Percentiles rank a stretch among this genome's conserved stretches.
Evolutionary conservation across 2,329 filamentous ascomycete species (phyloP).

Genomic region (Mycogone perniciosa): DNA sequence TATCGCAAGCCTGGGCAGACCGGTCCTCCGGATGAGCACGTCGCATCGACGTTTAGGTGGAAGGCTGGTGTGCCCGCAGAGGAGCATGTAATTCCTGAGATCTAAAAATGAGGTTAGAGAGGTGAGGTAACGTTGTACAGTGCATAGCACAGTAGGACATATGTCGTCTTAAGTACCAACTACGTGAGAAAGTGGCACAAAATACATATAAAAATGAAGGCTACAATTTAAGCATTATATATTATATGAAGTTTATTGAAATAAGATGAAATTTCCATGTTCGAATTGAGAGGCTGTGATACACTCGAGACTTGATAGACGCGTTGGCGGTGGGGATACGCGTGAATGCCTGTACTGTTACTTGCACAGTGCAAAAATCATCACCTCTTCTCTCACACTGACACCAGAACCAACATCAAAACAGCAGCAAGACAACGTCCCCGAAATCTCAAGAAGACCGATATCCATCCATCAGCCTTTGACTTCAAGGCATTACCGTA

Average conservation of each 20-base stretch:
- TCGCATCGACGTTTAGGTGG: slow-evolving; percentile 44
- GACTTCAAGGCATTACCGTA: not conserved
- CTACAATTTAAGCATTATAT: too few species aligned
- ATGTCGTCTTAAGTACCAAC: not conserved
- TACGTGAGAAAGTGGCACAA: too few species aligned
- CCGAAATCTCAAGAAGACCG: not conserved
- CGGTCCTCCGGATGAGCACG: slow-evolving; percentile 45
- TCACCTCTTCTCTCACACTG: not conserved
- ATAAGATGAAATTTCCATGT: too few species aligned
- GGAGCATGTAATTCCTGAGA: slow-evolving; percentile 11
- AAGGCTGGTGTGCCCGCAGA: slow-evolving; percentile 10
- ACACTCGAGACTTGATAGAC: not conserved
- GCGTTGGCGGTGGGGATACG: not conserved
- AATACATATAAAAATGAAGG: too few species aligned
- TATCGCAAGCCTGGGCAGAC: slow-evolving; percentile 44
- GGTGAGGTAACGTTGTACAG: not conserved
- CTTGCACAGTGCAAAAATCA: not conserved
- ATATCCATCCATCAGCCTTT: not conserved
- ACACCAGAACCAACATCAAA: not conserved
- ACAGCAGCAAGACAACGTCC: not conserved
- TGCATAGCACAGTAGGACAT: not conserved
- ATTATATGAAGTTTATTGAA: too few species aligned
- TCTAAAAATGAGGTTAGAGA: not conserved
- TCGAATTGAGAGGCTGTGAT: not conserved
- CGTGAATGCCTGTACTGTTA: not conserved